Evolutionary conservation across 306 rosid genomes (phyloP), one percentile per base, ranked within the genome.

Genomic region (Aeschynomene evenia): DNA sequence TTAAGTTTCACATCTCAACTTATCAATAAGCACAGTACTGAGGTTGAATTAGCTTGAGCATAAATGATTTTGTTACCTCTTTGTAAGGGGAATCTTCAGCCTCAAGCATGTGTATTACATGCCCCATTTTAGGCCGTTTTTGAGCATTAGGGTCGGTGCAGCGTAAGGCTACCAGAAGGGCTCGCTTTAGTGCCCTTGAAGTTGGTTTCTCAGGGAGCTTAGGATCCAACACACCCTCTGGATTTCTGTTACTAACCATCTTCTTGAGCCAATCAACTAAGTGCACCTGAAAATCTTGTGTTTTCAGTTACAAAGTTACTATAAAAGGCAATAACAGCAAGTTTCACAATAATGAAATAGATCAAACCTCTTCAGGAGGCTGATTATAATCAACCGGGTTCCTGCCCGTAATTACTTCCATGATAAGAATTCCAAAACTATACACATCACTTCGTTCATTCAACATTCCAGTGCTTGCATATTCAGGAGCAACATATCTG

Each of bases 401-500:
- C 74, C 98, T 85, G n/a, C 98, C 98, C 1, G 98, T 66, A 72
- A 89, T 84, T 54, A 91, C 82, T 80, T 91, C 98, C 98, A 91
- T 89, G 28, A 89, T 81, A 71, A 91, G 96, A 85, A 91, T 80
- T 26, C 98, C 98, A 75, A 91, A 91, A 69, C 97, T 82, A 66
- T 91, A 91, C 53, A 85, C 90, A 68, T 91, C 96, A 19, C 97
- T 91, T 64, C 91, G 79, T 77, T 91, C 98, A 24, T 91, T 91
- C 70, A 91, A 77, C 98, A 91, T 89, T 24, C 98, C 98, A 0
- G 98, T 91, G 67, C 98, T 87, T 36, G 96, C 96, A 78, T 89
- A 92, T 74, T 92, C 98, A 6, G 98, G 98, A 26, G 98, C 98
- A 19, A 92, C 98, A 79, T 92, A 92, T 53, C 98, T 92, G 74